Percentiles rank a stretch among this genome's conserved stretches.
phyloP scores from a whole-genome alignment of 495 filamentous ascomycete genomes.

The Cercophora newfieldiana region DNA sequence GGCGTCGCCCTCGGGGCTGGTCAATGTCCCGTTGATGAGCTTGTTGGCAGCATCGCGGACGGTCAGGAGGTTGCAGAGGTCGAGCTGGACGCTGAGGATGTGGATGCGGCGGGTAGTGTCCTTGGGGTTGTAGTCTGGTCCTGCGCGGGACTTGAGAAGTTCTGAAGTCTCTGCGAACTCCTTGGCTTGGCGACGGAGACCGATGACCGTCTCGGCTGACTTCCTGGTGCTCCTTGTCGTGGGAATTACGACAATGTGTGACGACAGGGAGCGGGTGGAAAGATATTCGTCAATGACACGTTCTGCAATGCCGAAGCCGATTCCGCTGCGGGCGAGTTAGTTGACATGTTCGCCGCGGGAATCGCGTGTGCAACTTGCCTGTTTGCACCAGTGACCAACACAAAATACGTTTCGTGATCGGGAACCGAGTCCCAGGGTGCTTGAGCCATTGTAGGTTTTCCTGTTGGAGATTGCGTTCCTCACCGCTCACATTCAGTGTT shows the following conservation, averaged over 20 bases:
- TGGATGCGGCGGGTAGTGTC: constrained; percentile 50
- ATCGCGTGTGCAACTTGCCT: constrained; percentile 48
- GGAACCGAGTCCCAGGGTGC: constrained; percentile 55
- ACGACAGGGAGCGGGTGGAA: constrained; percentile 56
- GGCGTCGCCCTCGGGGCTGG: constrained; percentile 37
- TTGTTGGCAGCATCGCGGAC: constrained; percentile 48
- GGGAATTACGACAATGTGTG: constrained; percentile 64
- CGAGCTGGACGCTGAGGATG: constrained; percentile 56
- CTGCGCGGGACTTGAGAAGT: constrained; percentile 39
- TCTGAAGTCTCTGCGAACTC: constrained; percentile 40
- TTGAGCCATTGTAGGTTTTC: constrained; percentile 35
- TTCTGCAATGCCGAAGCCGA: constrained; percentile 82
- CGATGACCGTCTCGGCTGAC: constrained; percentile 56
- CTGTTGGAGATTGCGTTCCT: neutral
- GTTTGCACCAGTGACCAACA: constrained; percentile 73
- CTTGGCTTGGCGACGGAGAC: constrained; percentile 55
- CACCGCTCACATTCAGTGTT: neutral
- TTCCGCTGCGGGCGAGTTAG: constrained; percentile 60
- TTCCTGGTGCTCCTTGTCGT: constrained; percentile 65
- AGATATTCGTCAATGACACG: constrained; percentile 94
- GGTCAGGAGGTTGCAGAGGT: constrained; percentile 55
- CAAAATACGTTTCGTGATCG: constrained; percentile 48
- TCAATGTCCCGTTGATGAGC: constrained; percentile 51
- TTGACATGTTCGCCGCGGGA: constrained; percentile 18
- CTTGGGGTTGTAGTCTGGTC: constrained; percentile 45